Evolutionary conservation across 768 basidiomycete species (phyloP).

Genomic region (Galerina sulciceps): DNA sequence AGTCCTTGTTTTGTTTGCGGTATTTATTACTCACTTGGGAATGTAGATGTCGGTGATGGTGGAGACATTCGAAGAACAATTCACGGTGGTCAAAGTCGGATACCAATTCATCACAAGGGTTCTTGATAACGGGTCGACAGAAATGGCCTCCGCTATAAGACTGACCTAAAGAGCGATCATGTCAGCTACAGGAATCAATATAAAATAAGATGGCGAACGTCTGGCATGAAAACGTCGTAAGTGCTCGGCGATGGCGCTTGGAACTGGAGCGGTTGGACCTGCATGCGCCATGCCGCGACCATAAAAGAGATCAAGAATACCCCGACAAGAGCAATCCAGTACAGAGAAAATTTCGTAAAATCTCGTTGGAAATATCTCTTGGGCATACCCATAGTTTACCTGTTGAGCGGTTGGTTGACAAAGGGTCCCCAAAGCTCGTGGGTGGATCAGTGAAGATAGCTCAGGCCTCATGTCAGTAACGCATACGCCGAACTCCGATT

Average conservation of each 20-base stretch:
- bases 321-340: not conserved
- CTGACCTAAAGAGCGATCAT: not conserved
- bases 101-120: slow-evolving; percentile 17
- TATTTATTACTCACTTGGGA: not conserved
- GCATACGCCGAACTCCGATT: too few species aligned
- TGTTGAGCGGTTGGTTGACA: too few species aligned
- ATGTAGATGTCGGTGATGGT: slow-evolving; percentile 1
- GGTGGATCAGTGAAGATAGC: too few species aligned
- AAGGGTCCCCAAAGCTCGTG: too few species aligned
- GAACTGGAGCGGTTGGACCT: not conserved
- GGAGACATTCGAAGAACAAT: not conserved
- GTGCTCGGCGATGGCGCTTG: not conserved
- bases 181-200: too few species aligned
- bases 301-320: not conserved
- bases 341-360: not conserved
- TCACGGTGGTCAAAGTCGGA: not conserved
- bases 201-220: not conserved
- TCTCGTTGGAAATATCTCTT: too few species aligned
- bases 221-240: not conserved
- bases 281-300: not conserved
- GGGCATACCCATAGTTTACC: too few species aligned
- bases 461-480: too few species aligned
- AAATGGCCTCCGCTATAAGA: slow-evolving; percentile 7
- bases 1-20: not conserved
- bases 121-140: slow-evolving; percentile 12